Evolutionary conservation across 106 monocot genomes (phyloP).

Genomic region (Platanthera guangdongensis): DNA sequence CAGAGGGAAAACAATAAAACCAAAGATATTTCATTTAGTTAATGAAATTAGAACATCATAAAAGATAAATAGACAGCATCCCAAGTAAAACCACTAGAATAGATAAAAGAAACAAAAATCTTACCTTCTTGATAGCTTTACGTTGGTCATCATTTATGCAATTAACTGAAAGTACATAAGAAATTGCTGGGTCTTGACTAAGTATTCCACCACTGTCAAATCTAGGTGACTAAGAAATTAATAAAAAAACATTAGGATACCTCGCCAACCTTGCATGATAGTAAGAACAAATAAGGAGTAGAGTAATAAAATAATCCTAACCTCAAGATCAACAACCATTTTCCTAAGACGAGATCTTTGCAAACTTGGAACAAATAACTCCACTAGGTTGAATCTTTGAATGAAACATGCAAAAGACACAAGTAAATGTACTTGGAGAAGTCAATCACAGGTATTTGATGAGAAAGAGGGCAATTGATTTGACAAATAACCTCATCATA

Average conservation of each 20-base stretch:
- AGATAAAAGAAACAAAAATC: not conserved
- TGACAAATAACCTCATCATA: slow-evolving; percentile 61
- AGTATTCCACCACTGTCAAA: slow-evolving; percentile 81
- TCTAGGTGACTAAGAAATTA: slow-evolving; percentile 51
- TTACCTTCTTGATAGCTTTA: slow-evolving; percentile 81
- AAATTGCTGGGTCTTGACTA: slow-evolving; percentile 90
- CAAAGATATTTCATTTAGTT: not conserved
- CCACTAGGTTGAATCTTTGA: slow-evolving; percentile 66
- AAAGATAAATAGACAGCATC: not conserved
- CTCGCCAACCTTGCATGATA: not conserved
- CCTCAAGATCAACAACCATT: slow-evolving; percentile 93
- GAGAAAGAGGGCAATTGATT: not conserved
- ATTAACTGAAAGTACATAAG: slow-evolving; percentile 60
- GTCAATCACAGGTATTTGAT: not conserved
- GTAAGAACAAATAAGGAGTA: not conserved
- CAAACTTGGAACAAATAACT: slow-evolving; percentile 55
- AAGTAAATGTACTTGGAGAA: not conserved
- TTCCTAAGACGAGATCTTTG: slow-evolving; percentile 53
- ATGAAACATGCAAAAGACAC: slow-evolving; percentile 7
- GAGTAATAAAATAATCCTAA: slow-evolving; percentile 11
- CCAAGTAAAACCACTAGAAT: not conserved
- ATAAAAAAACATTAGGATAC: slow-evolving; percentile 12
- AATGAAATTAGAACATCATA: not conserved
- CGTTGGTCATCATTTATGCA: slow-evolving; percentile 81
- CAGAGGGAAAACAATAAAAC: not conserved